These are phyloP conservation scores for Kwoniella shandongensis DNA, from an alignment of 768 basidiomycete species.

Conservation along the genomic window DNA sequence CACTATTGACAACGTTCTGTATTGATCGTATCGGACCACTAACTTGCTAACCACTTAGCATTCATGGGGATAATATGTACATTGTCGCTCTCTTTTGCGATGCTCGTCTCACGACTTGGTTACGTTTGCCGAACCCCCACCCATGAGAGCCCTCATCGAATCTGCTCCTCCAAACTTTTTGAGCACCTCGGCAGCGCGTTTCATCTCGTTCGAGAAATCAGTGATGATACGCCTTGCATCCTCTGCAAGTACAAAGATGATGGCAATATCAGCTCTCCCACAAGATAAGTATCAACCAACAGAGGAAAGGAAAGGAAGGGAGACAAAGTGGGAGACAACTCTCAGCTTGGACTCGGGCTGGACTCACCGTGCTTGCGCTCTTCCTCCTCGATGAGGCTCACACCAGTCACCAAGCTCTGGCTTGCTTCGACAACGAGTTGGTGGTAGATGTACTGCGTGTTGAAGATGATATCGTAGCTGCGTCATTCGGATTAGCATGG, in stretches of 20 bases:
- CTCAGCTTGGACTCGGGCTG: no score
- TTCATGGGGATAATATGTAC: no score
- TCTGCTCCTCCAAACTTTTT: conserved; percentile 15
- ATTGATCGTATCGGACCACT: no score
- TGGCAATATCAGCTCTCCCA: background rate
- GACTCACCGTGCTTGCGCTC: conserved; percentile 38
- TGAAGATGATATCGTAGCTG: conserved; percentile 22
- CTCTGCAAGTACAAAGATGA: conserved; percentile 12
- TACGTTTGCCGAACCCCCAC: background rate
- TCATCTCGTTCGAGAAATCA: conserved; percentile 28
- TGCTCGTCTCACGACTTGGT: no score
- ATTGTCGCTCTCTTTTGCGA: no score
- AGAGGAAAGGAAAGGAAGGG: background rate
- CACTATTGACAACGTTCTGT: no score
- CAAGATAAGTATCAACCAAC: no score
- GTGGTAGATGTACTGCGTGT: conserved; percentile 25
- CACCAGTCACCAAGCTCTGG: conserved; percentile 25
- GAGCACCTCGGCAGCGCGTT: conserved; percentile 21
- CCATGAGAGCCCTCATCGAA: background rate
- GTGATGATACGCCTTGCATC: conserved; percentile 23
- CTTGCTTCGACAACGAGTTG: conserved; percentile 15
- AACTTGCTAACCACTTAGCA: no score
- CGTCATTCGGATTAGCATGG: background rate
- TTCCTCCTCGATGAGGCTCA: conserved; percentile 27
- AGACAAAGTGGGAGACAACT: background rate